A percentile compares a stretch with the other conserved stretches of the same genome.
Conservation (phyloP, 352 stramenopile species). For the Globisporangium abappressorium region DNA sequence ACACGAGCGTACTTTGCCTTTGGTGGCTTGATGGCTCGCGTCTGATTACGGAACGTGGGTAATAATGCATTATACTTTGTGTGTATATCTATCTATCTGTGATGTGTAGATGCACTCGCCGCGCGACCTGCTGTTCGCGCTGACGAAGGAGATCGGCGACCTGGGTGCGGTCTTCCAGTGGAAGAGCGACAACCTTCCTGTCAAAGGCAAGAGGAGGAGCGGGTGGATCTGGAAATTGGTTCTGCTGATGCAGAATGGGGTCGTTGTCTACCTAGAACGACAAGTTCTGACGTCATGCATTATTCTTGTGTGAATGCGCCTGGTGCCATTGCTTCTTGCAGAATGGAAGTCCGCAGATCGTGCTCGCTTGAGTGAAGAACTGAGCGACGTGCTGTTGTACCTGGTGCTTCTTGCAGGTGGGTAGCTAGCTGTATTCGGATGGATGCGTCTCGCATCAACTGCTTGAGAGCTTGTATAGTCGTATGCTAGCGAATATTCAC, state of each 20-base stretch:
- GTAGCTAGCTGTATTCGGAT: background rate
- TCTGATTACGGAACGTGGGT: background rate
- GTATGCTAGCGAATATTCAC: background rate
- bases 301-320: background rate
- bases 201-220: constrained; percentile 19
- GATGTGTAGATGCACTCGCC: constrained; percentile 43
- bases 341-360: constrained; percentile 76
- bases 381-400: constrained; percentile 97
- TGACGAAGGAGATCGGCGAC: constrained; percentile 94
- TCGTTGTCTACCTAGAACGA: background rate
- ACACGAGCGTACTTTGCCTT: background rate
- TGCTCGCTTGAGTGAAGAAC: constrained; percentile 91
- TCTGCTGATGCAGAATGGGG: background rate
- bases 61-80: background rate
- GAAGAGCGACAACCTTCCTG: constrained; percentile 80
- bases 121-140: constrained; percentile 92
- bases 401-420: constrained; percentile 86
- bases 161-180: constrained; percentile 93
- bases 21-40: background rate
- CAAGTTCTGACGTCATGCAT: background rate
- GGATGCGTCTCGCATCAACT: background rate
- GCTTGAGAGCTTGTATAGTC: too few species aligned
- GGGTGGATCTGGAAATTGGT: background rate
- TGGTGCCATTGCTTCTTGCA: constrained; percentile 10
- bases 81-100: background rate